Evolutionary conservation across 176 grass and related monocot genomes (phyloP), one percentile per base, ranked within the genome.

Genomic region (Areca catechu): DNA sequence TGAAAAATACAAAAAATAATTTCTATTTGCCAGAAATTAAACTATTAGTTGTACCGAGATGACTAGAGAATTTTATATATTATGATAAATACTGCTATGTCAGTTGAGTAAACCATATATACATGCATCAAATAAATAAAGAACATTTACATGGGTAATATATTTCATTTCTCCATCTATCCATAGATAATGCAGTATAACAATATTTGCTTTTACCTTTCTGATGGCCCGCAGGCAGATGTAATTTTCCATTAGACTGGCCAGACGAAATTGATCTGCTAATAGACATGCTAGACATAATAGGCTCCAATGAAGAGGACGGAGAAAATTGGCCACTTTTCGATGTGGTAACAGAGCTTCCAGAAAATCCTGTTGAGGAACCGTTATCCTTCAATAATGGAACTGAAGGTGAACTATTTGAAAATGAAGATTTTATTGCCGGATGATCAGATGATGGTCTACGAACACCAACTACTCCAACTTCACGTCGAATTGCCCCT

Each of bases 401-500:
- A 63, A 63, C 48, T 63, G 66, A 72, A 23, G 56, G 28, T 58
- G 55, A 76, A 59, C 51, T 30, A 27, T 68, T 76, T n/a, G 76
- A 76, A 58, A 67, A 49, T 56, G 67, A 85, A 71, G 67, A 67
- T 24, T 49, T 57, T 79, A 27, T 60, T 70, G 55, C 53, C 65
- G 65, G 17, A 72, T 29, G 61, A 63, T 80, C 67, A 68, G 67
- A 72, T 52, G 27, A 68, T 14, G 5, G 62, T 58, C 71, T 72
- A 48, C 67, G 59, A 51, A 68, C 49, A 76, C 82, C 87, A 72
- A 76, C 82, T 58, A 77, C 79, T 74, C 88, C 83, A 71, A 92
- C 83, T 62, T 92, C 79, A 71, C 79, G 75, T 37, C 85, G 85
- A 58, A 85, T 86, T 62, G 83, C 76, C 76, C 88, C 88, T 48